phyloP scores from a whole-genome alignment of 176 grass and related monocot species.

The Miscanthus lutarioriparius region DNA sequence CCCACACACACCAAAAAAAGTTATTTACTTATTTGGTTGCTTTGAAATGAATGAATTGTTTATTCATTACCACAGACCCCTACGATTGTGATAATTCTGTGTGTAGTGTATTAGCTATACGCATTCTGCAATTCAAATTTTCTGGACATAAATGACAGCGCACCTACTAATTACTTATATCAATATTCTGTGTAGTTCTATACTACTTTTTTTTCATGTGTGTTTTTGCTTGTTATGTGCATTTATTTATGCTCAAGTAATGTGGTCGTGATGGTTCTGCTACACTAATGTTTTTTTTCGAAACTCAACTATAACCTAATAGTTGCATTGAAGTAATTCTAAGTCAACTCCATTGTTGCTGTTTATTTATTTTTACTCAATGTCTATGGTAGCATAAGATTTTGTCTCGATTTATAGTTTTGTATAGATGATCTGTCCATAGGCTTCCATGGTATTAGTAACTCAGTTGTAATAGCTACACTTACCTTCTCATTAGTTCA shows the following conservation, averaged over 20 bases:
- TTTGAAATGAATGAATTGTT: too few relatives aligned
- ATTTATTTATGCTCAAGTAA: neutral
- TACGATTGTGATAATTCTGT: neutral
- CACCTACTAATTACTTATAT: neutral
- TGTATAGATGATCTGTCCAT: slow-evolving; percentile 3
- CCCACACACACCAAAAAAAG: too few relatives aligned
- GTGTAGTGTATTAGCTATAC: neutral
- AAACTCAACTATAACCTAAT: neutral
- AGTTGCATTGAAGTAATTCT: neutral
- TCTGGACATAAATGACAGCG: neutral
- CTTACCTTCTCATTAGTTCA: neutral
- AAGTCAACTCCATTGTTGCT: neutral
- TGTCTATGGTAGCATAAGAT: neutral
- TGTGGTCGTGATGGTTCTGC: neutral
- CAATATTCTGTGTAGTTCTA: neutral
- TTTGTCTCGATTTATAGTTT: too few relatives aligned
- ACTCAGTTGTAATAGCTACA: neutral
- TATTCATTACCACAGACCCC: too few relatives aligned
- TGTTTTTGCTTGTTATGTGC: neutral
- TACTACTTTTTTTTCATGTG: neutral
- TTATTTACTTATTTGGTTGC: too few relatives aligned
- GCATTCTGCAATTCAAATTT: neutral
- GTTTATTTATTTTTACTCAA: neutral
- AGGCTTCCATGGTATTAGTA: neutral
- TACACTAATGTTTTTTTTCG: neutral